Evolutionary conservation across 2,329 filamentous ascomycete species (phyloP).

Genomic region (Dothidotthia symphoricarpi): DNA sequence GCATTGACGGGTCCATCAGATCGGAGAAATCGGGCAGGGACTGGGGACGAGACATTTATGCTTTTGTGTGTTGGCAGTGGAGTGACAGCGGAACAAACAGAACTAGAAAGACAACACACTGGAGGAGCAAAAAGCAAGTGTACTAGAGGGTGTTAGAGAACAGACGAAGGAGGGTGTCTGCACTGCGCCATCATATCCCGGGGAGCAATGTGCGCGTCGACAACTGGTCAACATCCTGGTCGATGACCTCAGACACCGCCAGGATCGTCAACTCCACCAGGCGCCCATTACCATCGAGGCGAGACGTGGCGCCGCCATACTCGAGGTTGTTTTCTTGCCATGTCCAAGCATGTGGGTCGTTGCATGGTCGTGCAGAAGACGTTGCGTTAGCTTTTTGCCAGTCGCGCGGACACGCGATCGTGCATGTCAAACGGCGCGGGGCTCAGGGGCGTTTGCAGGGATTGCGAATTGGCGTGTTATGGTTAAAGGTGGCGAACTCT

Average conservation of each 20-base stretch:
- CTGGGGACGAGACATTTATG: conserved; percentile 30
- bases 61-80: conserved; percentile 1
- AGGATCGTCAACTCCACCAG: too few relatives aligned
- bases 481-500: too few relatives aligned
- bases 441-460: too few relatives aligned
- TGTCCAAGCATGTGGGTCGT: too few relatives aligned
- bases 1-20: conserved; percentile 31
- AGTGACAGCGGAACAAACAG: conserved; percentile 1
- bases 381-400: too few relatives aligned
- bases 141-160: neutral
- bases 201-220: conserved; percentile 8
- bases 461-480: too few relatives aligned
- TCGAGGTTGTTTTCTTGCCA: too few relatives aligned
- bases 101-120: conserved; percentile 6
- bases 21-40: conserved; percentile 38
- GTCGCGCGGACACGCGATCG: too few relatives aligned
- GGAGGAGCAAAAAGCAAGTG: neutral
- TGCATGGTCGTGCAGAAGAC: too few relatives aligned
- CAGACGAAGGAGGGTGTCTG: conserved; percentile 3
- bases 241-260: conserved; percentile 35
- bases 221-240: conserved; percentile 32
- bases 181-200: conserved; percentile 15
- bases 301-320: conserved; percentile 2
- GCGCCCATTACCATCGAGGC: conserved; percentile 4
- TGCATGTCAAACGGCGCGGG: too few relatives aligned